A percentile compares a stretch with the other conserved stretches of the same genome.
Conservation (phyloP, 1,284 basidiomycete genomes). For the Pyrrhoderma noxium region DNA sequence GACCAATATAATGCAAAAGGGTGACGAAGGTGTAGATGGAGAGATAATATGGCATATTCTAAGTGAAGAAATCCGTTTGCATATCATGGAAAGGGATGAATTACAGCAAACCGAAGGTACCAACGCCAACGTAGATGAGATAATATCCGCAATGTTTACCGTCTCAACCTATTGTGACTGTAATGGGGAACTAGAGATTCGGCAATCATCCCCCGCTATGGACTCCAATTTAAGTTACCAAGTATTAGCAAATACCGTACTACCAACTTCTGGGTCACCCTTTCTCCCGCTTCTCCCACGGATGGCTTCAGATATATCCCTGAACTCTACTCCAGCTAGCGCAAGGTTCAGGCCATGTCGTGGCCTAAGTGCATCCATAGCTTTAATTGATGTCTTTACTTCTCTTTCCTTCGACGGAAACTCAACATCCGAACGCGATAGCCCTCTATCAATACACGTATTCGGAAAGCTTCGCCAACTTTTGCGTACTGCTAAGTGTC, state of each 20-base stretch:
- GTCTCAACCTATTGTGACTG: constrained; percentile 12
- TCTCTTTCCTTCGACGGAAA: constrained; percentile 64
- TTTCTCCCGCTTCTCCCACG: constrained; percentile 20
- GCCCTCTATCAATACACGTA: constrained; percentile 44
- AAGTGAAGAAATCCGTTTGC: constrained; percentile 52
- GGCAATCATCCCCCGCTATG: constrained; percentile 24
- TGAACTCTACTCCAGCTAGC: background rate
- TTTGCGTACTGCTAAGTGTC: constrained; percentile 40
- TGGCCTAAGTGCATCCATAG: constrained; percentile 52
- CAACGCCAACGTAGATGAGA: constrained; percentile 9
- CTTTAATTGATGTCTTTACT: constrained; percentile 59
- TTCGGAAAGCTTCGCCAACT: constrained; percentile 45
- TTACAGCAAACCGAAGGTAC: constrained; percentile 10
- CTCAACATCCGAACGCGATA: constrained; percentile 37
- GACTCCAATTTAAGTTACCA: constrained; percentile 19
- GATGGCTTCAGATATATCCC: constrained; percentile 34
- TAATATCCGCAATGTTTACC: constrained; percentile 8
- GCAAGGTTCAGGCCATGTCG: constrained; percentile 29
- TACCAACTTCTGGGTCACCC: constrained; percentile 40
- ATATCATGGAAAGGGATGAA: constrained; percentile 33
- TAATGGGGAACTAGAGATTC: constrained; percentile 19
- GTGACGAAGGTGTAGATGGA: constrained; percentile 33
- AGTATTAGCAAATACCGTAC: constrained; percentile 26
- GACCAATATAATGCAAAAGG: constrained; percentile 32
- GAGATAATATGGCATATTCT: constrained; percentile 55